phyloP scores from a whole-genome alignment of 768 basidiomycete species.

The Boletellus ananas region DNA sequence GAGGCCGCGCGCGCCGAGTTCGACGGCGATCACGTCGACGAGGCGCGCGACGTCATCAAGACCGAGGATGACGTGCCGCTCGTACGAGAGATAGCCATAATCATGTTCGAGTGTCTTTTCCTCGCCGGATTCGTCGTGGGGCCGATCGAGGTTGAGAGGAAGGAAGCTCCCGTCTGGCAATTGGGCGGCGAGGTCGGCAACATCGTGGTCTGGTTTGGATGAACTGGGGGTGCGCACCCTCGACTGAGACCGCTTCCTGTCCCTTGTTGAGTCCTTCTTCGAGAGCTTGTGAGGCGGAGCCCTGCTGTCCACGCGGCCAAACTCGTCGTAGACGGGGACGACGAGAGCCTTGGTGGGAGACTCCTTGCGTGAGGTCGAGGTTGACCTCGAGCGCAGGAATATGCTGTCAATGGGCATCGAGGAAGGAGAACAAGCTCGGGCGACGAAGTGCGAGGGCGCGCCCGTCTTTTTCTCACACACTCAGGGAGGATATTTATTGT shows the following conservation, averaged over 20 bases:
- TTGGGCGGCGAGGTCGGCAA: conserved; percentile 35
- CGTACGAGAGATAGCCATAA: conserved; percentile 74
- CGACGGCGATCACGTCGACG: conserved; percentile 64
- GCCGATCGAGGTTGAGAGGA: conserved; percentile 48
- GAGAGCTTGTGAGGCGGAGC: conserved; percentile 24
- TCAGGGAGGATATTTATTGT: no score
- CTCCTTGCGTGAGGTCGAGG: conserved; percentile 51
- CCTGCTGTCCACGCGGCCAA: conserved; percentile 55
- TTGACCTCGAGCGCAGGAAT: conserved; percentile 67
- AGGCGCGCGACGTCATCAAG: conserved; percentile 68
- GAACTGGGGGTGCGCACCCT: conserved; percentile 43
- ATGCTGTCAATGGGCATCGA: conserved; percentile 73
- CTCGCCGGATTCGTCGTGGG: conserved; percentile 36
- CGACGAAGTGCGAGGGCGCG: conserved; percentile 8
- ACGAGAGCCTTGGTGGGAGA: conserved; percentile 9
- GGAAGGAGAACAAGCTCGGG: neutral
- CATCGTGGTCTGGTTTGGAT: conserved; percentile 30
- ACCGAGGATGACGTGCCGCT: conserved; percentile 72
- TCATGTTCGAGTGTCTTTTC: conserved; percentile 42
- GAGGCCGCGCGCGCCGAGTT: conserved; percentile 70
- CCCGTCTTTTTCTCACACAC: conserved; percentile 2
- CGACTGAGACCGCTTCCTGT: conserved; percentile 39
- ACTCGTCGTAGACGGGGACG: conserved; percentile 50
- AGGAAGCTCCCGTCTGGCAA: conserved; percentile 52
- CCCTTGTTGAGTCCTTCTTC: conserved; percentile 49